Base-by-base conservation (phyloP, 768 basidiomycete species). In the Tylopilus balloui region DNA sequence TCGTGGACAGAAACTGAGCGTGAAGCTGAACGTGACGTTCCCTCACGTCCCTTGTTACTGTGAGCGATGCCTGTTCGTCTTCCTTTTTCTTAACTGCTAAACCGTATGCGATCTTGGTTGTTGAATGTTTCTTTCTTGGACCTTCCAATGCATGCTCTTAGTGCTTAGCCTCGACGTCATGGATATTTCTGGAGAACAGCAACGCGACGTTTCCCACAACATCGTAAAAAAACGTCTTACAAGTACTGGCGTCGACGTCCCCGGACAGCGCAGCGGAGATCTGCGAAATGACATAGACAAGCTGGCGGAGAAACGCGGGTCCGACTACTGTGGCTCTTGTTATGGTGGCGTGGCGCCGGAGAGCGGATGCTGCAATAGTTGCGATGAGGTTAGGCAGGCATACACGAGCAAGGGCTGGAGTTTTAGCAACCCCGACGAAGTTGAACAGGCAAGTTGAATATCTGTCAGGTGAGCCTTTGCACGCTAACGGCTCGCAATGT, bases 111-210 rank as follows among this genome's bases (percentile, higher is more conserved):
- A 29, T 44, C 19, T 42, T 39, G 17, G 20, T 25, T 3, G 17
- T 25, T 40, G 12, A 12, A 42, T 34, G 17, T 42, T 50, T 45
- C 23, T 36, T 47, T 46, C 15, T 27, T 24, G 36, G 27, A 3
- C 24, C 37, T 23, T 50, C 1, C 44, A 29, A 34, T 28, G n/a
- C 21, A 48, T 46, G 53, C 11, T 25, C 10, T 24, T 60, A 99
- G 95, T 99, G 40, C 78, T 99, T 46, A 94, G 91, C 65, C 71
- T 98, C 45, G 96, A 99, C 69, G 83, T 98, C 45, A 94, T 97
- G 90, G 96, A 99, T 63, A 96, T 99, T 51, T 91, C 88, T 50
- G 96, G 96, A 23, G 96, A 97, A 74, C 82, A 87, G 24, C 95
- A 97, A 66, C 78, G 86, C 50, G 92, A 97, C 62, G 65, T 97